Evolutionary conservation across 225 moss, liverwort and hornwort species (phyloP).

Genomic region (Neckera pumila): DNA sequence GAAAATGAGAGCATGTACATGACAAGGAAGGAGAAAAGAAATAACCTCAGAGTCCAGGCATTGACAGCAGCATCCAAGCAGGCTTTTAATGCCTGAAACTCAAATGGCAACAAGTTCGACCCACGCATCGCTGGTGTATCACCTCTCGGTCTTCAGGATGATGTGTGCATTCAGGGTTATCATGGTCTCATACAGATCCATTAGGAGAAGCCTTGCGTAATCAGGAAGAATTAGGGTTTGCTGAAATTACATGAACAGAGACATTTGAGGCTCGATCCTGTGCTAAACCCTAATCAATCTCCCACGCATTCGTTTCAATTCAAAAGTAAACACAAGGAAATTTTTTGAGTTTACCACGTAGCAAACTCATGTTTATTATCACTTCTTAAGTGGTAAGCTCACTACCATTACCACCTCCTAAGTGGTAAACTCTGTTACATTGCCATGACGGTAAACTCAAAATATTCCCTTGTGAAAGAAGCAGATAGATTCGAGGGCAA

Average conservation of each 20-base stretch:
- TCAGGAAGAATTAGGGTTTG: not conserved
- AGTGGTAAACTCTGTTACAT: too few relatives aligned
- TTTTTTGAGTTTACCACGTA: too few relatives aligned
- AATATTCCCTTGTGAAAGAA: too few relatives aligned
- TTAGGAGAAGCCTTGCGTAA: not conserved
- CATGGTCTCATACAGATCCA: not conserved
- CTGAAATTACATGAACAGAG: not conserved
- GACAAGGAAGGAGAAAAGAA: not conserved
- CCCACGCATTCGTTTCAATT: not conserved
- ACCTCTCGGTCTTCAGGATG: not conserved
- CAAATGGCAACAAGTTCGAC: slow-evolving; percentile 18
- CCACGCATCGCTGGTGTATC: too few relatives aligned
- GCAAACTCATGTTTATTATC: too few relatives aligned
- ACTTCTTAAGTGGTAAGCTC: too few relatives aligned
- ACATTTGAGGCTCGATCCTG: not conserved
- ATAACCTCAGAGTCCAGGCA: slow-evolving; percentile 13
- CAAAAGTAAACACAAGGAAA: too few relatives aligned
- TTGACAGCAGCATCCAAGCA: not conserved
- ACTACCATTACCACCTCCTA: too few relatives aligned
- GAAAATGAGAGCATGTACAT: not conserved
- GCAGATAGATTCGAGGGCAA: not conserved
- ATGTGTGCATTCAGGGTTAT: not conserved
- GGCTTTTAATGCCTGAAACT: slow-evolving; percentile 20
- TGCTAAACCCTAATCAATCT: not conserved
- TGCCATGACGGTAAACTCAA: too few relatives aligned